Evolutionary conservation across 2,329 filamentous ascomycete species (phyloP).

Genomic region (Penicillium sp.): DNA sequence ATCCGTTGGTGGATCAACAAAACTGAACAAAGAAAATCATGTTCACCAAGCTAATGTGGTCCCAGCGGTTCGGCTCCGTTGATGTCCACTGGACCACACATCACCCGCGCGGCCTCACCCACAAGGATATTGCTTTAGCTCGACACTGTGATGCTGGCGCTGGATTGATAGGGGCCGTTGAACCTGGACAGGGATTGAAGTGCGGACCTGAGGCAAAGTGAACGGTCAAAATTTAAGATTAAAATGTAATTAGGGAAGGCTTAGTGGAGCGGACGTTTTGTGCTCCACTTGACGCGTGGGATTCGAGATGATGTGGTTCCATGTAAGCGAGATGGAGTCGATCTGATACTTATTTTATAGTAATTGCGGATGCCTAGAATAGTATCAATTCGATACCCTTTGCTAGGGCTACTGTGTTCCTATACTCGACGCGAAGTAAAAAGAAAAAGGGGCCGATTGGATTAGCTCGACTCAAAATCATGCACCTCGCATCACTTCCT

Average conservation of each 20-base stretch:
- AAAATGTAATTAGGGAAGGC: too few relatives aligned
- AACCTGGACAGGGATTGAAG: slow-evolving; percentile 31
- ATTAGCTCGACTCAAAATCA: slow-evolving; percentile 8
- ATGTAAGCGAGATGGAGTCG: not conserved
- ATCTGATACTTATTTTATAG: not conserved
- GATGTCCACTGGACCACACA: slow-evolving; percentile 45
- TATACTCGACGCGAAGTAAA: not conserved
- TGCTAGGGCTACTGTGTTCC: too few relatives aligned
- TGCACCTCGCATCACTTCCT: slow-evolving; percentile 15
- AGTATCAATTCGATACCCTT: not conserved
- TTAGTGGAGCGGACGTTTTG: slow-evolving; percentile 1
- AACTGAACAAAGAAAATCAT: not conserved
- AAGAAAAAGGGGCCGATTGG: not conserved
- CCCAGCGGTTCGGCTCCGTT: slow-evolving; percentile 37
- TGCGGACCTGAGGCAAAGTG: slow-evolving; percentile 18
- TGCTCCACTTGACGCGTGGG: not conserved
- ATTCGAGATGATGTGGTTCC: not conserved
- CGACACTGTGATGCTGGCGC: slow-evolving; percentile 40
- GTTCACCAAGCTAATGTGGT: not conserved
- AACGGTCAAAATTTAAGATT: not conserved
- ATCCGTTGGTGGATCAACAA: not conserved
- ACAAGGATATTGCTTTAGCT: slow-evolving; percentile 40
- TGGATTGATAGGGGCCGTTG: slow-evolving; percentile 33
- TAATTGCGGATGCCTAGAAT: not conserved
- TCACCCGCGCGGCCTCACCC: slow-evolving; percentile 38